A percentile compares a stretch with the other conserved stretches of the same genome.
Conservation (phyloP, 306 rosid genomes). For the Pueraria montana region DNA sequence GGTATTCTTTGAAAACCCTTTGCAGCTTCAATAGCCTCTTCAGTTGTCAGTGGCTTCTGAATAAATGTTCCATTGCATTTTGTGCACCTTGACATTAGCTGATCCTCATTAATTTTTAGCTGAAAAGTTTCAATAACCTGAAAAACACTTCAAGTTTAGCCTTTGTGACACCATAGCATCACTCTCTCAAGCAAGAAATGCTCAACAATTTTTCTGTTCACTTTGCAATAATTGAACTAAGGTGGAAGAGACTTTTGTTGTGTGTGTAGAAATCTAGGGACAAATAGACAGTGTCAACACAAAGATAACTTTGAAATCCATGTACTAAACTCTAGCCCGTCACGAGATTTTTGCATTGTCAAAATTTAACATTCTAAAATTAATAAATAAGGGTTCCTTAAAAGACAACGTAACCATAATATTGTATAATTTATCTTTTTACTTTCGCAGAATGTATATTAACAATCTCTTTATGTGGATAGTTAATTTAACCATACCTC, state of each 20-base stretch:
- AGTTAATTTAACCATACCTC: constrained; percentile 63
- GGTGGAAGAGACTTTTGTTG: background rate
- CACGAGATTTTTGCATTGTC: constrained; percentile 3
- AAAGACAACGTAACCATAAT: background rate
- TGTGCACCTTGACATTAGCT: constrained; percentile 88
- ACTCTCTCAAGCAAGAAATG: constrained; percentile 36
- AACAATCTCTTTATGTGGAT: constrained; percentile 22
- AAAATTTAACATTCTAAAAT: constrained; percentile 20
- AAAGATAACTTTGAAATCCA: constrained; percentile 6
- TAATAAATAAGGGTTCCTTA: constrained; percentile 10
- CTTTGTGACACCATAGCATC: constrained; percentile 16
- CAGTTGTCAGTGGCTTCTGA: constrained; percentile 83
- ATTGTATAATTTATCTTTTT: background rate
- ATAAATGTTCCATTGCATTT: constrained; percentile 95
- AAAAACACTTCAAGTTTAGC: constrained; percentile 48
- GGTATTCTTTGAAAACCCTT: constrained; percentile 92
- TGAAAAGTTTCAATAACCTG: constrained; percentile 89
- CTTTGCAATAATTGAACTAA: constrained; percentile 1
- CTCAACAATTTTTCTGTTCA: background rate
- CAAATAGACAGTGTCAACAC: constrained; percentile 14
- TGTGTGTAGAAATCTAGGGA: background rate
- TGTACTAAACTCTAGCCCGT: constrained; percentile 1
- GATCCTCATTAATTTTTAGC: constrained; percentile 77
- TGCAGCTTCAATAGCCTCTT: constrained; percentile 91
- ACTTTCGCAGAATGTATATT: constrained; percentile 14